These are phyloP conservation scores for Sclerotinia subarctica DNA, from an alignment of 2,329 filamentous ascomycete species.

Conservation along the genomic window DNA sequence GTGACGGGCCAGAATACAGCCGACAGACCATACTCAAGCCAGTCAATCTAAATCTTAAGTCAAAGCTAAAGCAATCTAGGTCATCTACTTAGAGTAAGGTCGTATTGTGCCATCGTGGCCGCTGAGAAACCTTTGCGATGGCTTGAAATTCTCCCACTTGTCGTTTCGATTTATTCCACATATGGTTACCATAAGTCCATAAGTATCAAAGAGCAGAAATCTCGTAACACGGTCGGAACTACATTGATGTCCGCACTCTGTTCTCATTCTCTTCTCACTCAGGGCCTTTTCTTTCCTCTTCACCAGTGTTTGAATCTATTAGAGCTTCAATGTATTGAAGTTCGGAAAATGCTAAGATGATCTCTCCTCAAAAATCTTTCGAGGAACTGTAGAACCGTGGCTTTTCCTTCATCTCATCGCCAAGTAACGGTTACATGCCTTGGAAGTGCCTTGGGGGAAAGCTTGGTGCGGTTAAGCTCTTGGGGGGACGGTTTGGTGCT, in stretches of 20 bases:
- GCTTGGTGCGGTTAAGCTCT: slow-evolving; percentile 19
- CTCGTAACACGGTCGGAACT: not conserved
- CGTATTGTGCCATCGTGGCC: not conserved
- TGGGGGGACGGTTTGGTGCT: not conserved
- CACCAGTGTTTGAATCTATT: not conserved
- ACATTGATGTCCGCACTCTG: not conserved
- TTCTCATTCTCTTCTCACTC: not conserved
- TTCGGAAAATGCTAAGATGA: not conserved
- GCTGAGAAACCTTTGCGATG: not conserved
- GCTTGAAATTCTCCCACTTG: not conserved
- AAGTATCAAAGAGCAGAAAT: not conserved
- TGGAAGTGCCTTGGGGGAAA: slow-evolving; percentile 14
- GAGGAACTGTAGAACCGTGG: not conserved
- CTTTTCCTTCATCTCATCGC: slow-evolving; percentile 15
- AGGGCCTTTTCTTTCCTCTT: not conserved
- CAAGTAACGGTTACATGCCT: slow-evolving; percentile 15
- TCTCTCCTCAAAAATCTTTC: not conserved
- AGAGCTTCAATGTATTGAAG: not conserved
- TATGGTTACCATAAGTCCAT: not conserved
- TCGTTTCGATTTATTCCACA: slow-evolving; percentile 7
- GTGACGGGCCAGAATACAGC: not conserved
- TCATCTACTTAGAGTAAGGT: not conserved
- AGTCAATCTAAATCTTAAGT: not conserved
- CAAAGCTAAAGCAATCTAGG: not conserved
- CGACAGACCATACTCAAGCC: not conserved